Conservation (phyloP, 352 stramenopile genomes). For the Globisporangium solare region DNA sequence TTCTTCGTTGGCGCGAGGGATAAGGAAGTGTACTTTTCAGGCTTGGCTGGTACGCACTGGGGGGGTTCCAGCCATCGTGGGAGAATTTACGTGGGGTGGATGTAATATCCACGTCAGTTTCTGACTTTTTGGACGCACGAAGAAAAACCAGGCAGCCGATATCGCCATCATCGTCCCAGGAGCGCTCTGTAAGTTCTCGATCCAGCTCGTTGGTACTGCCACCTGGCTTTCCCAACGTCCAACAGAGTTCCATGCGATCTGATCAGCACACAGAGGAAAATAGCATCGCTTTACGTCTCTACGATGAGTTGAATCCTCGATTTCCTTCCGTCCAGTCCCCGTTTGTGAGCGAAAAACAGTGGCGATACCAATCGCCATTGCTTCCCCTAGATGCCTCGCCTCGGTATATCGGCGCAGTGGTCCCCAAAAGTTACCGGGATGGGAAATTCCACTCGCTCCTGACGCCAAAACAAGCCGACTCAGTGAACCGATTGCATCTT, state of each 20-base stretch:
- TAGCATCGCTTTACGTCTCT: conserved; percentile 20
- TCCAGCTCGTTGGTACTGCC: neutral
- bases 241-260: neutral
- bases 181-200: neutral
- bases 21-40: conserved; percentile 36
- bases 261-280: conserved; percentile 2
- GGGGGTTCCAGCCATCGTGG: conserved; percentile 31
- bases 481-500: conserved; percentile 42
- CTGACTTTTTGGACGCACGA: conserved; percentile 1
- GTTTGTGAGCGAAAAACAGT: conserved; percentile 37
- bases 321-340: conserved; percentile 58
- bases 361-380: conserved; percentile 42
- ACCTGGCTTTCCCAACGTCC: neutral
- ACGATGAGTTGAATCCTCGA: conserved; percentile 52
- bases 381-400: conserved; percentile 45
- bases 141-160: neutral
- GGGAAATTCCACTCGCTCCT: conserved; percentile 48
- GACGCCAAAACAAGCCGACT: conserved; percentile 36
- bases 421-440: conserved; percentile 56
- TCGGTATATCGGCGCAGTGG: conserved; percentile 40
- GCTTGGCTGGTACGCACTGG: conserved; percentile 46
- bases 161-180: neutral
- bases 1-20: conserved; percentile 42
- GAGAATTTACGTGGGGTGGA: conserved; percentile 29
- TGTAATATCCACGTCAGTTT: conserved; percentile 20